Evolutionary conservation across 2,329 filamentous ascomycete genomes (phyloP), one percentile per base, ranked within the genome.

Genomic region (Tolypocladium nubicola): DNA sequence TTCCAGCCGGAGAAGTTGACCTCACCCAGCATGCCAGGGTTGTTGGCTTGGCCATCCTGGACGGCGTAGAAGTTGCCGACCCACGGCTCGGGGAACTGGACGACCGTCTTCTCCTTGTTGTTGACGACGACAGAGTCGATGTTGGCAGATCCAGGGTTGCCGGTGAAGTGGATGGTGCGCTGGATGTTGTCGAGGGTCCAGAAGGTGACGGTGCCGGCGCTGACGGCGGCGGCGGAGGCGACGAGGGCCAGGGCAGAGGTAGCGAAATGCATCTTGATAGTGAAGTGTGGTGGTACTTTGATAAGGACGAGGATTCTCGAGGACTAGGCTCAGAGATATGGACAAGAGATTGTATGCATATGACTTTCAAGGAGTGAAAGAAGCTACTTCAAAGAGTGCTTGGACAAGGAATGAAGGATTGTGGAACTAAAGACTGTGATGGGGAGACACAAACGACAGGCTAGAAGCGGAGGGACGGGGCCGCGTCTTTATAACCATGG

Each of bases 171-270:
- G 68, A 84, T 64, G 53, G 74, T 77, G 68, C 80, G 78, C 58
- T 70, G 67, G 39, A 70, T 72, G 58, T 69, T 64, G 67, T 86
- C 84, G 54, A 83, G 78, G 63, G 80, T 84, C 70, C 78, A 65
- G 73, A 86, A 85, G 62, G 79, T 82, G 65, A 86, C 71, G 70
- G 77, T 79, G 66, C 66, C 68, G 58, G 78, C 79, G 56, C 67
- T 67, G 64, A 69, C 75, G 54, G 75, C 62, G 60, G 74, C 69
- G 58, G 75, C 75, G 57, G 72, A 63, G 62, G 77, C 74, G 60
- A 73, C 68, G 59, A 78, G 62, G 62, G 73, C 70, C 62, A 76
- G 69, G 66, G 79, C 64, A 64, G 76, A 65, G 60, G 69, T 70
- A 65, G 73, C 63, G 75, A 82, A 82, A 66, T 77, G 77, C 81